Evolutionary conservation across 2,329 filamentous ascomycete genomes (phyloP), one percentile per base, ranked within the genome.

Genomic region (Aspergillus neotritici): DNA sequence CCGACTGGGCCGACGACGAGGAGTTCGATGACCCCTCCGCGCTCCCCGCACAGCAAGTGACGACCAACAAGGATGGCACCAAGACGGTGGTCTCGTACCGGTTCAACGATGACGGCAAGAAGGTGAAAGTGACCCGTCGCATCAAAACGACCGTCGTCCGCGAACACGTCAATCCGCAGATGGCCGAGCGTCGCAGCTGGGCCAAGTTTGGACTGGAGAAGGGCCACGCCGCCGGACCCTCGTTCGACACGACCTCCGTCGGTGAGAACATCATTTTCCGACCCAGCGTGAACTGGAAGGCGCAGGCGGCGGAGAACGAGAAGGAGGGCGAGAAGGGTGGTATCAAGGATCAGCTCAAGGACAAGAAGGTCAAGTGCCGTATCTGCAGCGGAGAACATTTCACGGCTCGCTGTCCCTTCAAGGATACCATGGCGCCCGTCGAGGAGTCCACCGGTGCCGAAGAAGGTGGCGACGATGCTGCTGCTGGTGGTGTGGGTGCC

Each of bases 291-390:
- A 95, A 94, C 78, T 98, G 89, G 90, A 91, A 90, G 76, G 87
- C 87, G 55, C 84, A 85, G 66, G 87, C 87, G 72, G 86, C 86
- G 66, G 86, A 91, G 60, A 66, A 53, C n/a, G 68, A 73, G 63
- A 72, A 73, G 67, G 67, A 64, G 15, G 68, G 62, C 49, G 67
- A 69, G 73, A 79, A 81, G 72, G 80, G 82, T 64, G 72, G 75
- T 64, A 77, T 82, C 70, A 78, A 80, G 66, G 75, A 79, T 50
- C 74, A 78, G 61, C 78, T 97, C 63, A 94, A 93, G 81, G 90
- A 96, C 76, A 95, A 96, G 82, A 94, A 96, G 77, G 94, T 98
- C 78, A 97, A 97, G 80, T 98, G 93, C 73, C 86, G 93, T 79
- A 97, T 98, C 67, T 98, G 93, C 76, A 87, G 84, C 67, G 93